These are phyloP conservation scores for Boletus sp. DNA, from an alignment of 768 basidiomycete species.

Conservation along the genomic window DNA sequence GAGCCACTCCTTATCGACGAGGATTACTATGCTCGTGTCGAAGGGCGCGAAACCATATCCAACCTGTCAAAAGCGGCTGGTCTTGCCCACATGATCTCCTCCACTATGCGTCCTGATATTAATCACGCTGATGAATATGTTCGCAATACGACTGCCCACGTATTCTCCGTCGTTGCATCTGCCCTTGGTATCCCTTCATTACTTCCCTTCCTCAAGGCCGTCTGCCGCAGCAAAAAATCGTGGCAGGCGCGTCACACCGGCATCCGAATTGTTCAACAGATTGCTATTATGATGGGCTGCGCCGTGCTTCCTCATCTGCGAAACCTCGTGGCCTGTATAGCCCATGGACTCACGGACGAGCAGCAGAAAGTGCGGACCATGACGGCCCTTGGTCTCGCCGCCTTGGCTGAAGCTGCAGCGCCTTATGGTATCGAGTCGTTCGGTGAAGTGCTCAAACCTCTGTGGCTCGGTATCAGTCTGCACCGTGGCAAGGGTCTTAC, in stretches of 20 bases:
- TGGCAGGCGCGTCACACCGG: conserved; percentile 99
- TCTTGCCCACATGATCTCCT: conserved; percentile 99
- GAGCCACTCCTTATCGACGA: conserved; percentile 98
- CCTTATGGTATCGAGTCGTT: conserved; percentile 99
- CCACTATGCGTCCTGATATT: conserved; percentile 99
- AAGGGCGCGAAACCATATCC: conserved; percentile 98
- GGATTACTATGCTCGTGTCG: conserved; percentile 94
- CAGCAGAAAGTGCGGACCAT: conserved; percentile 81
- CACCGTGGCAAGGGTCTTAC: conserved; percentile 79
- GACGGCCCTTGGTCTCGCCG: conserved; percentile 79
- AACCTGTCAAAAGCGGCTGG: conserved; percentile 98
- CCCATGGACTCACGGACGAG: conserved; percentile 74
- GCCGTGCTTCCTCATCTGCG: conserved; percentile 96
- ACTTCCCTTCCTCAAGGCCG: conserved; percentile 96
- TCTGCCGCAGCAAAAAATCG: conserved; percentile 98
- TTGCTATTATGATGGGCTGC: conserved; percentile 99
- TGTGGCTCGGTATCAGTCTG: conserved; percentile 76
- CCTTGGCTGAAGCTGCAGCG: conserved; percentile 93
- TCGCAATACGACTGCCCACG: conserved; percentile 97
- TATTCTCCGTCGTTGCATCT: conserved; percentile 98
- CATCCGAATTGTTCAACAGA: conserved; percentile 99
- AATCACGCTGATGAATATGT: conserved; percentile 99
- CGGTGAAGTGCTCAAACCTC: conserved; percentile 85
- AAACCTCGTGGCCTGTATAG: conserved; percentile 94
- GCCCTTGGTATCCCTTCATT: conserved; percentile 97